Base-by-base conservation (phyloP, 805 yeast species). In the Zygoascus biomembranicola region DNA sequence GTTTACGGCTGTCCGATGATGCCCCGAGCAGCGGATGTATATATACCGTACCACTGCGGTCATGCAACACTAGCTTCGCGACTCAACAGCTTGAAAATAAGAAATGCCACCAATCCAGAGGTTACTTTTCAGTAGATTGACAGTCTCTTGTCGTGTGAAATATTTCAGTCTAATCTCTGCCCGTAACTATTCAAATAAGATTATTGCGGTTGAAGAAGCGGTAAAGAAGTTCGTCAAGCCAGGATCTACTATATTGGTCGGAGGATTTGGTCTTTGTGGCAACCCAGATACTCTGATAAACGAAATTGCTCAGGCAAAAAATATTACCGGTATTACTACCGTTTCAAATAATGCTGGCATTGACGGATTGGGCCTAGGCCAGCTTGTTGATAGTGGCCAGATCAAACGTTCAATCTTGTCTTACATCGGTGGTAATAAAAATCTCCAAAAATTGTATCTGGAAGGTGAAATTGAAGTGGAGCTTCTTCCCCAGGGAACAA, bases 191-290 rank as follows among this genome's bases (percentile, higher is more conserved):
- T n/a, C n/a, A n/a, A n/a, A n/a, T n/a, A n/a, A n/a, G n/a, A n/a
- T n/a, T n/a, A n/a, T n/a, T n/a, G n/a, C n/a, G n/a, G n/a, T n/a
- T n/a, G n/a, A n/a, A n/a, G n/a, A n/a, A n/a, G n/a, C n/a, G n/a
- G n/a, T n/a, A n/a, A n/a, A n/a, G n/a, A n/a, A n/a, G n/a, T n/a
- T n/a, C n/a, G n/a, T n/a, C n/a, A n/a, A n/a, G n/a, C n/a, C n/a
- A n/a, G n/a, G n/a, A n/a, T n/a, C 66, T 50, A 70, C 73, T 2
- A 55, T 73, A 11, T 61, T 73, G 5, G 66, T 71, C 28, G 77
- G 77, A n/a, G 77, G 77, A 2, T 73, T 73, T 59, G 77, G 77
- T 0, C 59, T 73, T 4, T 66, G 71, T 51, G 77, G 77, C 2
- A 66, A 72, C 3, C 75, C 77, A 2, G 76, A 73, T 45, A 71